phyloP scores from a whole-genome alignment of 1,284 basidiomycete genomes.

The Ganoderma multipileum region DNA sequence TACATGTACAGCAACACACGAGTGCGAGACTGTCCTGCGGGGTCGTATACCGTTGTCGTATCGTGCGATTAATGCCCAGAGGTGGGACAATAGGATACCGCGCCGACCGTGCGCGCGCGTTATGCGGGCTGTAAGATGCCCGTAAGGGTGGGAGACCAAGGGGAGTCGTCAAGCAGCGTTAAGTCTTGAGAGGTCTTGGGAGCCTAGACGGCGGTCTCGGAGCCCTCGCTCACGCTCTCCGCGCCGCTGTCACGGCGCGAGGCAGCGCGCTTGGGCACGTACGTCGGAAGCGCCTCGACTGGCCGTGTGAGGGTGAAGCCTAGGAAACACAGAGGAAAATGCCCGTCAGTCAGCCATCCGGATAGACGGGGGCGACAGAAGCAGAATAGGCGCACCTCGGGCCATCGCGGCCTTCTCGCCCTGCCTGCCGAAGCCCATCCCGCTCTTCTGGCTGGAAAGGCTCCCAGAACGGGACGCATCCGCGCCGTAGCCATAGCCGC shows the following conservation, averaged over 20 bases:
- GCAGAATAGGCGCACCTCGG: slow-evolving; percentile 48
- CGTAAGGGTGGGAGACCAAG: background rate
- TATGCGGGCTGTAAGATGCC: background rate
- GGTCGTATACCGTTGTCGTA: slow-evolving; percentile 23
- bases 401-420: slow-evolving; percentile 79
- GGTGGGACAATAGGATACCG: slow-evolving; percentile 2
- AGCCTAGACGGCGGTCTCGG: slow-evolving; percentile 25
- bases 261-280: slow-evolving; percentile 41
- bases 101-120: slow-evolving; percentile 4
- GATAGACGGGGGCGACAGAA: background rate
- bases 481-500: slow-evolving; percentile 54
- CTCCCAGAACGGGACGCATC: slow-evolving; percentile 38
- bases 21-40: slow-evolving; percentile 20
- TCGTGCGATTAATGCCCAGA: slow-evolving; percentile 13
- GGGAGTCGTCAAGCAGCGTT: background rate
- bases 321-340: slow-evolving; percentile 21
- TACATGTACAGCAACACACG: slow-evolving; percentile 22
- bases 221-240: slow-evolving; percentile 19
- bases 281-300: slow-evolving; percentile 63
- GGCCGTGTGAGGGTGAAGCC: slow-evolving; percentile 61
- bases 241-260: slow-evolving; percentile 22
- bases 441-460: slow-evolving; percentile 46
- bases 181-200: background rate
- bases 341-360: background rate
- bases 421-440: slow-evolving; percentile 75